phyloP scores from a whole-genome alignment of 169 alveolate genomes.

The Plasmodium coatneyi region DNA sequence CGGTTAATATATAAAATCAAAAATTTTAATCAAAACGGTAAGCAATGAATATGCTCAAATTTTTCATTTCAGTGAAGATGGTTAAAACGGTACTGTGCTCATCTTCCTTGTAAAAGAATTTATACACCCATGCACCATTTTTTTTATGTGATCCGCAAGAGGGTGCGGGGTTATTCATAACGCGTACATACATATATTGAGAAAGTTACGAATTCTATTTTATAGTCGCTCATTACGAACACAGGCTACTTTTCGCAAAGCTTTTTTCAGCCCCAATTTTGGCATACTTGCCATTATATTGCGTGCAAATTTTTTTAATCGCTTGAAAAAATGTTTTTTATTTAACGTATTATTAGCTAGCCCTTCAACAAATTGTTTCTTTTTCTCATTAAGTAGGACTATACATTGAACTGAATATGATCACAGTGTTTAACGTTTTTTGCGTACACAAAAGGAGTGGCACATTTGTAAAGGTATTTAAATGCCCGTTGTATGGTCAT shows the following conservation, averaged over 20 bases:
- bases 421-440: background rate
- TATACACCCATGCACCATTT: background rate
- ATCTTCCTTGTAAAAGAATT: background rate
- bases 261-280: background rate
- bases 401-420: background rate
- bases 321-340: background rate
- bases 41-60: background rate
- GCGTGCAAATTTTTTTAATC: background rate
- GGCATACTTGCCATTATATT: background rate
- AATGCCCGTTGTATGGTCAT: background rate
- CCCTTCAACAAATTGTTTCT: background rate
- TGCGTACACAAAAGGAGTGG: background rate
- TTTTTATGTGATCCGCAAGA: background rate
- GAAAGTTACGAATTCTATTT: background rate
- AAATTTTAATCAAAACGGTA: background rate
- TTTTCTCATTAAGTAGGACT: background rate
- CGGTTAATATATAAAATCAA: background rate
- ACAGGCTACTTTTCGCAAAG: background rate
- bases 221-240: background rate
- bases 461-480: background rate
- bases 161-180: background rate
- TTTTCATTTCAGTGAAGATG: background rate
- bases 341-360: background rate
- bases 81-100: background rate
- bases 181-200: background rate